Evolutionary conservation across 192 early-diverging fungal genomes (phyloP).

Genomic region (Mortierella claussenii): DNA sequence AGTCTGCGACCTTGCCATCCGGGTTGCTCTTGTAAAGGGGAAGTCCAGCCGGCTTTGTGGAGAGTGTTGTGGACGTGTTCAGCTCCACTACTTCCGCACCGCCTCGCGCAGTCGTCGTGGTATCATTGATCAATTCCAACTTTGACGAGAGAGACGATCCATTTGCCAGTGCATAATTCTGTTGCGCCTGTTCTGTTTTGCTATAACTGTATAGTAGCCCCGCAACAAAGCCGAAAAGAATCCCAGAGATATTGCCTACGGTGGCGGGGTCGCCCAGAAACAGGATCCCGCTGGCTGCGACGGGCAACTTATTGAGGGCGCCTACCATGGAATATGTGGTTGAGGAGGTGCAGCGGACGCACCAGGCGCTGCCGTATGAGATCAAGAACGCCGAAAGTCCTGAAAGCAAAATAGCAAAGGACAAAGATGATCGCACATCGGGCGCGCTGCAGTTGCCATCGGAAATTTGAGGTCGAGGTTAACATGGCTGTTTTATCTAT

Average conservation of each 20-base stretch:
- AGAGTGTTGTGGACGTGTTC: constrained; percentile 26
- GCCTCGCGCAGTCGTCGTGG: constrained; percentile 5
- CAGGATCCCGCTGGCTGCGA: constrained; percentile 93
- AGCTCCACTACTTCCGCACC: constrained; percentile 48
- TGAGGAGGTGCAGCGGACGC: constrained; percentile 78
- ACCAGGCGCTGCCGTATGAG: constrained; percentile 86
- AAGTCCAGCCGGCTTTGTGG: constrained; percentile 12
- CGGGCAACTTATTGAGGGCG: constrained; percentile 97
- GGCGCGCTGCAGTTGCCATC: no score
- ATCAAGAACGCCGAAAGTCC: constrained; percentile 91
- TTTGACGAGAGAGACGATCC: constrained; percentile 20
- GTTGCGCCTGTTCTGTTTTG: constrained; percentile 67
- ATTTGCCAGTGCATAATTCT: constrained; percentile 34
- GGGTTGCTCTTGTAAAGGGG: constrained; percentile 45
- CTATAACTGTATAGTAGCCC: constrained; percentile 81
- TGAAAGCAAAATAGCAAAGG: constrained; percentile 79
- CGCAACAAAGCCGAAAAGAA: constrained; percentile 85
- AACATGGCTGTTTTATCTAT: not conserved
- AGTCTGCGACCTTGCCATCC: constrained; percentile 46
- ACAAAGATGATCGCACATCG: constrained; percentile 63
- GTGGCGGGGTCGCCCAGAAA: constrained; percentile 93
- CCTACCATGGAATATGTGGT: constrained; percentile 98
- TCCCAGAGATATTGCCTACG: constrained; percentile 83
- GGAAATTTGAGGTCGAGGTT: no score
- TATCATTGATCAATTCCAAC: not conserved